Percentiles rank a stretch among this genome's conserved stretches.
Evolutionary conservation across 2,329 filamentous ascomycete species (phyloP).

Genomic region (Leptodontidium sp.): DNA sequence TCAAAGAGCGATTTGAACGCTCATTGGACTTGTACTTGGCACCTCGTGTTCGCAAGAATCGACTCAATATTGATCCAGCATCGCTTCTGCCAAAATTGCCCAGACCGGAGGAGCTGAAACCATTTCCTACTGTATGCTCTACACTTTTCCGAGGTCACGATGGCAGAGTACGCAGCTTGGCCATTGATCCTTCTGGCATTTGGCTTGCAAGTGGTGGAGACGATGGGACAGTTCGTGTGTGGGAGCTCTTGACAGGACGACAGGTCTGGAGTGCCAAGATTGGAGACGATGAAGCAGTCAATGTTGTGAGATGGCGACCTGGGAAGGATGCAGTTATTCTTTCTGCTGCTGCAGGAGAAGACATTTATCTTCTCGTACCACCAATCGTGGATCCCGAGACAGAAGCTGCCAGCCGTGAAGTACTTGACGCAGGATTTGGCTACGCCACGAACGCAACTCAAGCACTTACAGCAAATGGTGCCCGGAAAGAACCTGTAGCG

Average conservation of each 20-base stretch:
- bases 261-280: slow-evolving; percentile 87
- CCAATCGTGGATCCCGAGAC: slow-evolving; percentile 74
- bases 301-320: slow-evolving; percentile 89
- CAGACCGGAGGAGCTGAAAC: slow-evolving; percentile 89
- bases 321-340: slow-evolving; percentile 82
- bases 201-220: slow-evolving; percentile 94
- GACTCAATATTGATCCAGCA: slow-evolving; percentile 95
- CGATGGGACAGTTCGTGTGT: slow-evolving; percentile 90
- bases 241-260: slow-evolving; percentile 86
- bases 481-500: slow-evolving; percentile 77
- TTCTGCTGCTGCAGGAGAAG: slow-evolving; percentile 84
- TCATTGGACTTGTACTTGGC: slow-evolving; percentile 96
- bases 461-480: slow-evolving; percentile 58
- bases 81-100: slow-evolving; percentile 93
- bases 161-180: slow-evolving; percentile 83
- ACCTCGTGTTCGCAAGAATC: slow-evolving; percentile 88
- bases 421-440: slow-evolving; percentile 91
- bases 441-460: slow-evolving; percentile 77
- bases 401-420: slow-evolving; percentile 76
- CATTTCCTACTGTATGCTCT: slow-evolving; percentile 91
- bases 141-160: slow-evolving; percentile 89
- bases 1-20: slow-evolving; percentile 96
- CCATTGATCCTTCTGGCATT: slow-evolving; percentile 84
- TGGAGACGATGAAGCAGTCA: slow-evolving; percentile 80
- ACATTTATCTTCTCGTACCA: slow-evolving; percentile 85